These are phyloP conservation scores for Cercospora zeina DNA, from an alignment of 2,329 filamentous ascomycete species.

Conservation along the genomic window DNA sequence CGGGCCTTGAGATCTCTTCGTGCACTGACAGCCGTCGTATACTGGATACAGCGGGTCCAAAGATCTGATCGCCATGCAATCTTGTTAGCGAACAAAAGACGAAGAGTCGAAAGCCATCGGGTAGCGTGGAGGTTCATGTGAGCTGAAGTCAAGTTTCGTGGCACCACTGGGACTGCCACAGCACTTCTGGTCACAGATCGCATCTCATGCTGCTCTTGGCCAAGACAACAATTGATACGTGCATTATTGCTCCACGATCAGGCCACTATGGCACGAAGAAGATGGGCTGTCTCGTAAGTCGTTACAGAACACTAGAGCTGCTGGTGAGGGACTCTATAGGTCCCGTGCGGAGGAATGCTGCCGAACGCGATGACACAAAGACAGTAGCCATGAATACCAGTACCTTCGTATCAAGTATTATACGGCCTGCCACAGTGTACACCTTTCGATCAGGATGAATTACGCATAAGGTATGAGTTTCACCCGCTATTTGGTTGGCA, in stretches of 20 bases:
- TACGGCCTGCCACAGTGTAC: neutral
- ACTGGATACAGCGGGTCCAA: neutral
- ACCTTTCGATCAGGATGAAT: too few relatives aligned
- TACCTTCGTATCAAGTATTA: neutral
- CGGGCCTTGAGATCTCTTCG: neutral
- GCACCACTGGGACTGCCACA: neutral
- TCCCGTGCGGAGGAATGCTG: neutral
- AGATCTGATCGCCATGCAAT: neutral
- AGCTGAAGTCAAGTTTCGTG: neutral
- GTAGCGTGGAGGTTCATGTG: neutral
- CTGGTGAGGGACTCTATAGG: neutral
- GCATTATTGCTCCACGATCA: neutral
- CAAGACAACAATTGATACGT: neutral
- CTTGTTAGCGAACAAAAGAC: neutral
- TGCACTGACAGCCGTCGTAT: neutral
- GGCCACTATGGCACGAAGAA: neutral
- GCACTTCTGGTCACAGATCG: constrained; percentile 3
- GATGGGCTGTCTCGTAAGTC: neutral
- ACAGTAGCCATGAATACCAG: neutral
- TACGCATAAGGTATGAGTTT: too few relatives aligned
- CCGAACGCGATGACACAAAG: neutral
- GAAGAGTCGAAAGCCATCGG: neutral
- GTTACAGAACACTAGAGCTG: neutral
- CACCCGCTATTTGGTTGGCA: too few relatives aligned
- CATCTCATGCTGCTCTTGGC: neutral